Evolutionary conservation across 2,329 filamentous ascomycete species (phyloP), one percentile per base, ranked within the genome.

Genomic region (Leptoxyphium fumago): DNA sequence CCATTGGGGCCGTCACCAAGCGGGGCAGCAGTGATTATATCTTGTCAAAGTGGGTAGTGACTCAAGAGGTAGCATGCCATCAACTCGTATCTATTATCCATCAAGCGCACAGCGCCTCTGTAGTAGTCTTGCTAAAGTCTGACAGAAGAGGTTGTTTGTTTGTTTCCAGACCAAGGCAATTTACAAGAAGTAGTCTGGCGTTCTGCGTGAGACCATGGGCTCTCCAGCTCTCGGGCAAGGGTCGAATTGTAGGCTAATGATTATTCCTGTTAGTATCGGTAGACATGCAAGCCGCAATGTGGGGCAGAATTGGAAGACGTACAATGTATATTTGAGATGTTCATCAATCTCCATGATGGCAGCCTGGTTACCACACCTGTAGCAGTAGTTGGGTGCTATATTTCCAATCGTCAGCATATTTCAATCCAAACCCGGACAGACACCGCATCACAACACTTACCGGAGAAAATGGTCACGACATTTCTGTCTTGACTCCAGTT

Each of bases 281-380:
- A n/a, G 38, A 40, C 39, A 17, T 46, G 17, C 34, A 40, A 34
- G 11, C 21, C 29, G 36, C 13, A 17, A 29, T 10, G 39, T 40
- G 40, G 5, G 7, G 21, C 7, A 26, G 21, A 4, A 26, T 26
- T 26, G 21, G 21, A 26, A 26, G 29, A 80, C 87, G 67, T 76
- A 95, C 89, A 98, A 96, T 60, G 91, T 96, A 69, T 96, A 98
- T 73, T 98, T 96, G 62, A 98, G 71, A 65, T 96, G 88, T 70
- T 98, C 91, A 54, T 96, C 91, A 65, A 98, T 98, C 69, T 96
- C 91, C 91, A 98, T 98, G 65, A 98, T 96, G n/a, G 91, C 91
- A 45, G 91, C 91, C 68, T 96, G 91, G 68, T 98, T 98, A 61
- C 91, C 91, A 62, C 91, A 98, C 64, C 91, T 79, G 74, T 98